Evolutionary conservation across 352 stramenopile species (phyloP).

Genomic region (Globisporangium recalcitrans): DNA sequence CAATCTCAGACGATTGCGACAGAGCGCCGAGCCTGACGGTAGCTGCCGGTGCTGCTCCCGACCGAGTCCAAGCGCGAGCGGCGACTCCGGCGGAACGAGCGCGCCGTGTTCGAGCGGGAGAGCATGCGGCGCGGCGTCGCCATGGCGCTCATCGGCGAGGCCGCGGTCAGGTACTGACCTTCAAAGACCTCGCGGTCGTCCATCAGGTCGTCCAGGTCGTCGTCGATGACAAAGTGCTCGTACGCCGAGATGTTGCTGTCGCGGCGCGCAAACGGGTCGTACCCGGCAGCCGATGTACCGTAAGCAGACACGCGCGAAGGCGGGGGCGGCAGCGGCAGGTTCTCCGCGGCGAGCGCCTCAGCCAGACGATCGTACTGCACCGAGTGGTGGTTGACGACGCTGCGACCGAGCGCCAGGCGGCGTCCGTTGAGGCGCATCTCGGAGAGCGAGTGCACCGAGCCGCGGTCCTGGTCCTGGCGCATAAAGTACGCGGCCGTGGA

Average conservation of each 20-base stretch:
- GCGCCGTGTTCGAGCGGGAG: conserved; percentile 13
- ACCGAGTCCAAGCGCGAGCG: neutral
- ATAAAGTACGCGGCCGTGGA: conserved; percentile 42
- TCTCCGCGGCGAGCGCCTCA: conserved; percentile 31
- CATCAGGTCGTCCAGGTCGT: conserved; percentile 16
- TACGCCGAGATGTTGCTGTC: conserved; percentile 50
- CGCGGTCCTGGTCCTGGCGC: conserved; percentile 25
- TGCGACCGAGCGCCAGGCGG: conserved; percentile 39
- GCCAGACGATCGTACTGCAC: conserved; percentile 50
- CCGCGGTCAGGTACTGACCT: conserved; percentile 31
- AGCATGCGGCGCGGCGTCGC: conserved; percentile 14
- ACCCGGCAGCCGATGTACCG: conserved; percentile 38
- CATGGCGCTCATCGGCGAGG: conserved; percentile 15
- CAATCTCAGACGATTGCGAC: neutral
- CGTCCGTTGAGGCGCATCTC: conserved; percentile 37
- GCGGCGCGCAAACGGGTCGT: conserved; percentile 46
- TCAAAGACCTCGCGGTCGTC: conserved; percentile 34
- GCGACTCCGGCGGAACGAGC: neutral
- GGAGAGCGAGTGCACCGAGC: conserved; percentile 30
- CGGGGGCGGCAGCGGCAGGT: conserved; percentile 40
- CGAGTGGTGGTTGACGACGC: conserved; percentile 62
- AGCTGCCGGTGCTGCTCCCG: neutral
- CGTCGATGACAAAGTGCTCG: conserved; percentile 57
- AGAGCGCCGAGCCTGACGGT: neutral
- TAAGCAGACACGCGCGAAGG: conserved; percentile 64